Conservation (phyloP, 2,329 filamentous ascomycete species). For the Aspergillus fischeri region DNA sequence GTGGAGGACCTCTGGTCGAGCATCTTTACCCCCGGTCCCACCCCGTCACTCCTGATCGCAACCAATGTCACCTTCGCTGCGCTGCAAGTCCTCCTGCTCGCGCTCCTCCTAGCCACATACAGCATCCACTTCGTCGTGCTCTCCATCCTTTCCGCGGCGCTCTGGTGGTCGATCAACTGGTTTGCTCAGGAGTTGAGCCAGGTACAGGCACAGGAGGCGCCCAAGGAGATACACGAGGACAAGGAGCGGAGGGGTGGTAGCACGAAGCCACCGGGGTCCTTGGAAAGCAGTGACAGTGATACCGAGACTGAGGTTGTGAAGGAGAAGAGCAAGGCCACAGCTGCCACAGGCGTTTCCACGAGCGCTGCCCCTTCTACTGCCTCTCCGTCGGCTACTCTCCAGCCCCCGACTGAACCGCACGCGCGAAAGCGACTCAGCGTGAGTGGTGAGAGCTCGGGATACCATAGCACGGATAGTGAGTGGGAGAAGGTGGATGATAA, state of each 20-base stretch:
- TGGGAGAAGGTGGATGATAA: constrained; percentile 82
- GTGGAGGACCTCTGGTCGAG: constrained; percentile 80
- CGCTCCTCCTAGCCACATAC: constrained; percentile 73
- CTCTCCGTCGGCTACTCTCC: constrained; percentile 39
- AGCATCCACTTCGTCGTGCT: constrained; percentile 86
- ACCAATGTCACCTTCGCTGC: constrained; percentile 86
- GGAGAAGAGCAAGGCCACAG: constrained; percentile 12
- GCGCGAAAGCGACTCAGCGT: constrained; percentile 44
- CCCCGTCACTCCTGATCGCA: constrained; percentile 79
- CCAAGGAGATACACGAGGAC: constrained; percentile 37
- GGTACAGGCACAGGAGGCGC: constrained; percentile 47
- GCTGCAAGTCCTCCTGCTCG: constrained; percentile 73
- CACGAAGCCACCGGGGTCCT: constrained; percentile 30
- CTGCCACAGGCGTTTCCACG: constrained; percentile 9
- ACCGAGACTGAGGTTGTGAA: constrained; percentile 39
- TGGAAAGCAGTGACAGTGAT: constrained; percentile 40
- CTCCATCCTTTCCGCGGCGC: constrained; percentile 69
- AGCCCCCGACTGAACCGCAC: constrained; percentile 40
- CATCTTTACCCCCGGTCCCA: constrained; percentile 89
- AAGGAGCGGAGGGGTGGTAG: constrained; percentile 16
- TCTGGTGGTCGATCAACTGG: constrained; percentile 98
- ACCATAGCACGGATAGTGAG: constrained; percentile 83
- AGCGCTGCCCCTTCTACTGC: constrained; percentile 12
- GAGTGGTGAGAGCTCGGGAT: constrained; percentile 50
- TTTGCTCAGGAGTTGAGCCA: constrained; percentile 67